Percentiles rank a stretch among this genome's conserved stretches.
Conservation (phyloP, 2,329 filamentous ascomycete genomes). For the Zymoseptoria tritici region DNA sequence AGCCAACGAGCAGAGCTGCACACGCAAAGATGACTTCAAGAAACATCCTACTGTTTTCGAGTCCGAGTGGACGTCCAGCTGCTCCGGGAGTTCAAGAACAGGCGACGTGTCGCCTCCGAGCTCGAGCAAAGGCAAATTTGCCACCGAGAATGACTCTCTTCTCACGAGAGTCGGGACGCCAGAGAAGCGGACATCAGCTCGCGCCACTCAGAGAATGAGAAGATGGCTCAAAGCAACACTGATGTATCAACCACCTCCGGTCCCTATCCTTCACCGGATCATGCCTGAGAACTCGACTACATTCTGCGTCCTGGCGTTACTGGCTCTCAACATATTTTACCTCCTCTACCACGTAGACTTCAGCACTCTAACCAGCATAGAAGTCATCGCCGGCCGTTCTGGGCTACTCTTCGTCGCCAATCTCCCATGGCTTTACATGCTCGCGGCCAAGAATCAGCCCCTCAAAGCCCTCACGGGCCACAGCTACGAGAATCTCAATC, state of each 20-base stretch:
- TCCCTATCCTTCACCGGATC: constrained; percentile 51
- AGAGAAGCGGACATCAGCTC: neutral
- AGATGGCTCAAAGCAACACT: constrained; percentile 26
- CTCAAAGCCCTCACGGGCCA: constrained; percentile 53
- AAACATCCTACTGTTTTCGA: neutral
- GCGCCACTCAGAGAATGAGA: neutral
- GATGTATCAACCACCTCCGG: constrained; percentile 50
- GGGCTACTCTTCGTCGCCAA: constrained; percentile 48
- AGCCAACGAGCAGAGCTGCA: neutral
- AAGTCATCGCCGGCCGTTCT: constrained; percentile 51
- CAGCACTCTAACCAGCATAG: constrained; percentile 22
- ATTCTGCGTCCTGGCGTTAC: constrained; percentile 44
- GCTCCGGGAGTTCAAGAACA: constrained; percentile 34
- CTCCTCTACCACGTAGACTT: constrained; percentile 47
- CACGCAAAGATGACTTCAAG: neutral
- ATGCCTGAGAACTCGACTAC: constrained; percentile 53
- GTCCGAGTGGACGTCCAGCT: constrained; percentile 24
- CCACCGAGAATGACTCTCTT: constrained; percentile 35
- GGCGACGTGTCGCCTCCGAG: constrained; percentile 30
- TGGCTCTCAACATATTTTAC: constrained; percentile 52
- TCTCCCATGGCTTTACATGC: constrained; percentile 51
- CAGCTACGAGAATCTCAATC: constrained; percentile 60
- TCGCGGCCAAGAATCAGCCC: constrained; percentile 61
- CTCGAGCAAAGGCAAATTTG: constrained; percentile 39
- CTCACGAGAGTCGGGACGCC: neutral